These are phyloP conservation scores for Zymoseptoria passerinii DNA, from an alignment of 2,329 filamentous ascomycete genomes.

Conservation along the genomic window DNA sequence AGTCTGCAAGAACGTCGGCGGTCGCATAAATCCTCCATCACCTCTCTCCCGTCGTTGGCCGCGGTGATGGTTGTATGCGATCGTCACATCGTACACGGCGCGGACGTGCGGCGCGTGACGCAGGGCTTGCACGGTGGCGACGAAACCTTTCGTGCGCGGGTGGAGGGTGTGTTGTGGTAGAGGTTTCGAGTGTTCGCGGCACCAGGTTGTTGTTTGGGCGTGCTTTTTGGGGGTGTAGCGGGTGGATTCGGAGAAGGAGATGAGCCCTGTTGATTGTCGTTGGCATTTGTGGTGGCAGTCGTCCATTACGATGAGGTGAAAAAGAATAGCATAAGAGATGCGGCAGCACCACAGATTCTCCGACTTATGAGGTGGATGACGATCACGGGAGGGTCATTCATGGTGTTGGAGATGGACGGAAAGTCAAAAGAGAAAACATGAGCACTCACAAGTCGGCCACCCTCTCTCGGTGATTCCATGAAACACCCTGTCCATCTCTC, in stretches of 20 bases:
- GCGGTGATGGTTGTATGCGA: conserved; percentile 27
- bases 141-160: conserved; percentile 53
- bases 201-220: conserved; percentile 45
- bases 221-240: conserved; percentile 50
- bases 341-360: no score
- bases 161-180: conserved; percentile 52
- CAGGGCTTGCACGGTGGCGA: conserved; percentile 51
- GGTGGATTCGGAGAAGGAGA: conserved; percentile 58
- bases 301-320: no score
- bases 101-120: conserved; percentile 27
- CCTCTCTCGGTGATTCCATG: conserved; percentile 43
- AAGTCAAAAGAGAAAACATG: no score
- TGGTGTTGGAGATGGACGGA: no score
- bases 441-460: conserved; percentile 51
- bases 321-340: no score
- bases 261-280: conserved; percentile 44
- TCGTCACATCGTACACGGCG: conserved; percentile 33
- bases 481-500: conserved; percentile 51
- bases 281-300: no score
- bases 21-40: conserved; percentile 21
- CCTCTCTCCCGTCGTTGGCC: conserved; percentile 6
- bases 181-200: conserved; percentile 41
- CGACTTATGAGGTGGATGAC: no score
- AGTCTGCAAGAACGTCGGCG: conserved; percentile 29
- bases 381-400: no score